Base-by-base conservation (phyloP, 139 green algal genomes). In the Pleodorina starrii region DNA sequence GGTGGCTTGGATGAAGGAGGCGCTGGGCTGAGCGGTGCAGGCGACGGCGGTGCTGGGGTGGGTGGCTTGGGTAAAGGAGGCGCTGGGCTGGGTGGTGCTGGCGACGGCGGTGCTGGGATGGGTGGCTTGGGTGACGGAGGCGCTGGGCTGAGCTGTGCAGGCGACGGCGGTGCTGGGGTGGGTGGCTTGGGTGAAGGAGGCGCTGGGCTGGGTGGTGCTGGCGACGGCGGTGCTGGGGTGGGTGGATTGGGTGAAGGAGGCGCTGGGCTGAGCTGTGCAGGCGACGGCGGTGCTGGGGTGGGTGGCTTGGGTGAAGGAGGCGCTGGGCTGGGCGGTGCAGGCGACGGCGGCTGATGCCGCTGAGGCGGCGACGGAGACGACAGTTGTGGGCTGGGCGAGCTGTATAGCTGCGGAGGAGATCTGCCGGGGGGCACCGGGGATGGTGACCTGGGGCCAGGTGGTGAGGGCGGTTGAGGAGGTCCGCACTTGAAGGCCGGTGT, bases 401-500 rank as follows among this genome's bases (percentile, higher is more conserved):
- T n/a, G n/a, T n/a, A n/a, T n/a, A n/a, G n/a, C n/a, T n/a, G n/a
- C n/a, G n/a, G n/a, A n/a, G n/a, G n/a, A n/a, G n/a, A n/a, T n/a
- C n/a, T n/a, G n/a, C n/a, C n/a, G n/a, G n/a, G n/a, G n/a, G n/a
- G n/a, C n/a, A n/a, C n/a, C n/a, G n/a, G n/a, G n/a, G n/a, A n/a
- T n/a, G n/a, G n/a, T n/a, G n/a, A n/a, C n/a, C n/a, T n/a, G n/a
- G 63, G 63, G n/a, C 63, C 42, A 5, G 63, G 63, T 40, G 63
- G 63, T 29, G 74, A 35, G 0, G 74, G n/a, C 38, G 44, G n/a
- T n/a, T n/a, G n/a, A n/a, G n/a, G n/a, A n/a, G n/a, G n/a, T n/a
- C n/a, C 27, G 74, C 74, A 82, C 44, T 82, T 82, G 43, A 36
- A 82, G 10, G 17, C 44, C 1, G 74, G 43, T 27, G 74, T 82